Conservation (phyloP, 495 filamentous ascomycete genomes). For the Letharia lupina region DNA sequence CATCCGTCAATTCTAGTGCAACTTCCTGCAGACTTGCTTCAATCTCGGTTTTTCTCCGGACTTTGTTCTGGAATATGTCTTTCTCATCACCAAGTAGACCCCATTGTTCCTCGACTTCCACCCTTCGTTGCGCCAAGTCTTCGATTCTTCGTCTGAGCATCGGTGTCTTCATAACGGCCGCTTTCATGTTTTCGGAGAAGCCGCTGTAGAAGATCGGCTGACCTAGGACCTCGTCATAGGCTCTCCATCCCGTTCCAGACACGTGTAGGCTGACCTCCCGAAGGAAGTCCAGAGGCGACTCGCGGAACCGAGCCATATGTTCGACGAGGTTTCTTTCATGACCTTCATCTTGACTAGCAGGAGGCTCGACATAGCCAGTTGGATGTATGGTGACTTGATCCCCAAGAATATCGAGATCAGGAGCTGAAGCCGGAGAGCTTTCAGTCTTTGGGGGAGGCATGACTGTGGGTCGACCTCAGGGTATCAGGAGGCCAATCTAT, state of each 20-base stretch:
- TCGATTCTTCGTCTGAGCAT: conserved; percentile 65
- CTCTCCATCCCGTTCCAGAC: conserved; percentile 84
- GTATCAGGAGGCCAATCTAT: not conserved
- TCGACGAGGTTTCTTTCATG: conserved; percentile 69
- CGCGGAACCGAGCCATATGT: conserved; percentile 73
- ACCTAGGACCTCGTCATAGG: conserved; percentile 82
- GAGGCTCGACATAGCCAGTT: conserved; percentile 57
- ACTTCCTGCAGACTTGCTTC: conserved; percentile 62
- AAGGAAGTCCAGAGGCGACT: conserved; percentile 68
- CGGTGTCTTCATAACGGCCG: conserved; percentile 59
- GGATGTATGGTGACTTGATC: conserved; percentile 73
- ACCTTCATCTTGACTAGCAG: conserved; percentile 32
- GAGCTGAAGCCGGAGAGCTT: conserved; percentile 44
- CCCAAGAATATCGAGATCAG: conserved; percentile 75
- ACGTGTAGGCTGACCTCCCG: conserved; percentile 87
- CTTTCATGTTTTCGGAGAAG: conserved; percentile 84
- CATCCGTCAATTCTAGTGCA: conserved; percentile 73
- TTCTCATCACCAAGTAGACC: conserved; percentile 51
- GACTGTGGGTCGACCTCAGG: not conserved
- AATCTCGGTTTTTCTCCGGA: conserved; percentile 50
- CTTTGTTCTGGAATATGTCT: conserved; percentile 42
- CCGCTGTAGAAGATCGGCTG: conserved; percentile 90
- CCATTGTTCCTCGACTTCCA: conserved; percentile 66
- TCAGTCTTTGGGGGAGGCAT: conserved; percentile 22
- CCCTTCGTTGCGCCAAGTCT: conserved; percentile 64